These are phyloP conservation scores for Neonectria faginata DNA, from an alignment of 2,329 filamentous ascomycete genomes.

Conservation along the genomic window DNA sequence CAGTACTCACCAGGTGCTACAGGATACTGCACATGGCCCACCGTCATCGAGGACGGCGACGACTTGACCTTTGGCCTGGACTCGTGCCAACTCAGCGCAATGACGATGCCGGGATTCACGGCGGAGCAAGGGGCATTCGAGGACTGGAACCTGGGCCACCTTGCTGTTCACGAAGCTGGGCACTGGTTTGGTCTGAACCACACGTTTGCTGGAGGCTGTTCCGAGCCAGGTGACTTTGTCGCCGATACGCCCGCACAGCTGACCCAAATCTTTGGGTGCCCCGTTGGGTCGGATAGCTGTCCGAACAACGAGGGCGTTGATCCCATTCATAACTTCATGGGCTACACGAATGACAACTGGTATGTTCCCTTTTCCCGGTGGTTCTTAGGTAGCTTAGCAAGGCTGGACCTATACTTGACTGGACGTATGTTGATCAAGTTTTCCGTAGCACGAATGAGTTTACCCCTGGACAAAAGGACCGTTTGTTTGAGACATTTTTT, in stretches of 20 bases:
- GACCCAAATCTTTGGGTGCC: constrained; percentile 39
- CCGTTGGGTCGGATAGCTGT: constrained; percentile 43
- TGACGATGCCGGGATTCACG: constrained; percentile 40
- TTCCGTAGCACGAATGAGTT: constrained; percentile 17
- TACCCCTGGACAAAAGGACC: constrained; percentile 18
- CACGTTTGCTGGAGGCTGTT: constrained; percentile 53
- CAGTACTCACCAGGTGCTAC: constrained; percentile 27
- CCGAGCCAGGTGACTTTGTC: constrained; percentile 50
- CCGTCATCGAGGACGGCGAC: constrained; percentile 15
- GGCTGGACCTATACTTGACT: neutral
- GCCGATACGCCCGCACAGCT: constrained; percentile 53
- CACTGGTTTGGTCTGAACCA: constrained; percentile 56
- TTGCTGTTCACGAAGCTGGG: constrained; percentile 51
- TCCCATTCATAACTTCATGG: constrained; percentile 48
- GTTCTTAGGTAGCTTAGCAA: neutral
- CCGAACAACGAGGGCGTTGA: constrained; percentile 37
- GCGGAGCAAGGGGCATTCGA: constrained; percentile 18
- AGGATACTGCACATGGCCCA: constrained; percentile 28
- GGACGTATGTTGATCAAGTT: neutral
- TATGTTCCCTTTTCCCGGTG: constrained; percentile 21
- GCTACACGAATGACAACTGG: constrained; percentile 51
- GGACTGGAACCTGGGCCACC: constrained; percentile 31
- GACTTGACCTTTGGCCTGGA: constrained; percentile 47
- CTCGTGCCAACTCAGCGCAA: constrained; percentile 49
- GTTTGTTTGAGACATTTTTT: constrained; percentile 20